phyloP scores from a whole-genome alignment of 495 filamentous ascomycete species.

The Penicillium roqueforti region DNA sequence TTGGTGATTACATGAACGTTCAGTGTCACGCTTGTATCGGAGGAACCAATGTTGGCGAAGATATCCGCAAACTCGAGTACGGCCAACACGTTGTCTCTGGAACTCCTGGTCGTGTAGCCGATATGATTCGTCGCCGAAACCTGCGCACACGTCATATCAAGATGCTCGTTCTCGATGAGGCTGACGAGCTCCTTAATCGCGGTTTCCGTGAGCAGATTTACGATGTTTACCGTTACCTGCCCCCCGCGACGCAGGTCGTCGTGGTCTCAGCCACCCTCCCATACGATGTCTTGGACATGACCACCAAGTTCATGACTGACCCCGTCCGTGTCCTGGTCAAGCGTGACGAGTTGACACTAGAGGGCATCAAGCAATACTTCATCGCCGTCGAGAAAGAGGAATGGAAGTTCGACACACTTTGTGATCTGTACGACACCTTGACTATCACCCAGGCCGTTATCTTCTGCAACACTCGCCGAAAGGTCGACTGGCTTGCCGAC shows the following conservation, averaged over 20 bases:
- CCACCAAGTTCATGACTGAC: constrained; percentile 99
- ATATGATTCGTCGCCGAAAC: constrained; percentile 98
- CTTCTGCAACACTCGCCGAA: constrained; percentile 99
- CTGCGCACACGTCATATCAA: constrained; percentile 94
- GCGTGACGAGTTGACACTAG: constrained; percentile 96
- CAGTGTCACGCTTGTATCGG: constrained; percentile 99
- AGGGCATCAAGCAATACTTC: constrained; percentile 98
- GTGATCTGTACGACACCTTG: constrained; percentile 97
- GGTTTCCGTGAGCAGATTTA: constrained; percentile 99
- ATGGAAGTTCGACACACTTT: constrained; percentile 99
- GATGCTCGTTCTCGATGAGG: constrained; percentile 98
- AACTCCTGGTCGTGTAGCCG: constrained; percentile 90
- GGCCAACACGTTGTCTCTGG: constrained; percentile 96
- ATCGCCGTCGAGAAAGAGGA: constrained; percentile 99
- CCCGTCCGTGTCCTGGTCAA: constrained; percentile 98
- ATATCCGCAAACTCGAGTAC: constrained; percentile 94
- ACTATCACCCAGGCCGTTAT: constrained; percentile 99
- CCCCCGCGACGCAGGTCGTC: constrained; percentile 94
- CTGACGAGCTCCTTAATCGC: constrained; percentile 86
- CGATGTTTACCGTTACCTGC: constrained; percentile 96
- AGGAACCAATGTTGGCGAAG: constrained; percentile 93
- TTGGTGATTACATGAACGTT: constrained; percentile 99
- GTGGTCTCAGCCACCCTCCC: constrained; percentile 96
- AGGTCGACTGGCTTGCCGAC: constrained; percentile 99
- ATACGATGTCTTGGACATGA: constrained; percentile 98